phyloP scores from a whole-genome alignment of 2,329 filamentous ascomycete species.

The Alternaria novae-zelandiae region DNA sequence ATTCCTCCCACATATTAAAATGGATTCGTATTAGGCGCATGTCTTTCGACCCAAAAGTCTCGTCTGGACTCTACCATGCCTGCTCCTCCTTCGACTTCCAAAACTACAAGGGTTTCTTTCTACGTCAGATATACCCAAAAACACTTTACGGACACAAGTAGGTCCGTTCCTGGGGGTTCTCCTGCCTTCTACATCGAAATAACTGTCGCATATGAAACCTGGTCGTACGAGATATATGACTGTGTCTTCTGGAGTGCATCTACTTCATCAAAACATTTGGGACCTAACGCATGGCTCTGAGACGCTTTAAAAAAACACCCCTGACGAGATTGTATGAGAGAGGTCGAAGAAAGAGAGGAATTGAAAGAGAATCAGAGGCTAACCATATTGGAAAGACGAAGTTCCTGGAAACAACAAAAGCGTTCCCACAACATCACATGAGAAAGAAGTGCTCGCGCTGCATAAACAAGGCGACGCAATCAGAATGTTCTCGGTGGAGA shows the following conservation, averaged over 20 bases:
- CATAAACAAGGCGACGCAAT: rapidly evolving
- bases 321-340: too few relatives aligned
- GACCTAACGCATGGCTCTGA: too few relatives aligned
- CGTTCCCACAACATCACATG: background rate
- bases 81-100: background rate
- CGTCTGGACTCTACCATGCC: too few relatives aligned
- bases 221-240: too few relatives aligned
- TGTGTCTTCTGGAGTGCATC: background rate
- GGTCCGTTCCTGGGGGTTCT: background rate
- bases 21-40: too few relatives aligned
- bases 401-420: background rate
- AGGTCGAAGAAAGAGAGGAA: background rate
- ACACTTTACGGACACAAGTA: too few relatives aligned
- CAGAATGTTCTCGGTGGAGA: rapidly evolving
- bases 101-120: background rate
- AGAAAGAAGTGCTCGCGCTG: background rate
- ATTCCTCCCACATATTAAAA: background rate
- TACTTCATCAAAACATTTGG: background rate
- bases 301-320: too few relatives aligned
- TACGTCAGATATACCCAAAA: background rate
- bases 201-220: too few relatives aligned
- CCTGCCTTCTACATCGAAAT: background rate
- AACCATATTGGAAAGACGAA: background rate
- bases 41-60: background rate
- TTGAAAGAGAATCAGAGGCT: too few relatives aligned